These are phyloP conservation scores for Solanum raphanifolium DNA, from an alignment of 257 asterid genomes.

Conservation along the genomic window DNA sequence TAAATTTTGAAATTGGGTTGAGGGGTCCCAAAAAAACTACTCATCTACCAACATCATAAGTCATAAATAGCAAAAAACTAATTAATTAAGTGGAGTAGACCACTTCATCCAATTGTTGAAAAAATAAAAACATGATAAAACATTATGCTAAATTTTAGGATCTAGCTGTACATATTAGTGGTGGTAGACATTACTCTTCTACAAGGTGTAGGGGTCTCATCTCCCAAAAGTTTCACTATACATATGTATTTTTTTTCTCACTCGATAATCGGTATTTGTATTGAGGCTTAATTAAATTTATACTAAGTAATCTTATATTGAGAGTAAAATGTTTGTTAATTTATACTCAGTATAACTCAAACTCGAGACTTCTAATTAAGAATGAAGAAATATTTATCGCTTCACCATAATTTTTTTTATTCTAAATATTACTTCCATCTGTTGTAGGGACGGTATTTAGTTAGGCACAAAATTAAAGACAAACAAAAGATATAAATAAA, in stretches of 20 bases:
- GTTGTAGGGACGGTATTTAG: neutral
- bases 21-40: neutral
- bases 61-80: neutral
- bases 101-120: neutral
- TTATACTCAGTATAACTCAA: too few relatives aligned
- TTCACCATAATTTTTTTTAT: accelerated
- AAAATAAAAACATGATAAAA: neutral
- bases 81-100: neutral
- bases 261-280: neutral
- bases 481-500: neutral
- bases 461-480: neutral
- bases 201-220: neutral
- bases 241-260: neutral
- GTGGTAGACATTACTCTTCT: neutral
- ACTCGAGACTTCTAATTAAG: neutral
- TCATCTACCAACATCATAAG: neutral
- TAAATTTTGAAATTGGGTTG: neutral
- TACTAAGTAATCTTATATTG: neutral
- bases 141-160: neutral
- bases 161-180: neutral
- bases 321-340: neutral
- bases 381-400: neutral
- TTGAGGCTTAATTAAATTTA: neutral
- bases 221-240: neutral
- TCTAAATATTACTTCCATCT: neutral